A percentile compares a stretch with the other conserved stretches of the same genome.
These are phyloP conservation scores for Colletotrichum sp. DNA, from an alignment of 2,329 filamentous ascomycete species.

Conservation along the genomic window DNA sequence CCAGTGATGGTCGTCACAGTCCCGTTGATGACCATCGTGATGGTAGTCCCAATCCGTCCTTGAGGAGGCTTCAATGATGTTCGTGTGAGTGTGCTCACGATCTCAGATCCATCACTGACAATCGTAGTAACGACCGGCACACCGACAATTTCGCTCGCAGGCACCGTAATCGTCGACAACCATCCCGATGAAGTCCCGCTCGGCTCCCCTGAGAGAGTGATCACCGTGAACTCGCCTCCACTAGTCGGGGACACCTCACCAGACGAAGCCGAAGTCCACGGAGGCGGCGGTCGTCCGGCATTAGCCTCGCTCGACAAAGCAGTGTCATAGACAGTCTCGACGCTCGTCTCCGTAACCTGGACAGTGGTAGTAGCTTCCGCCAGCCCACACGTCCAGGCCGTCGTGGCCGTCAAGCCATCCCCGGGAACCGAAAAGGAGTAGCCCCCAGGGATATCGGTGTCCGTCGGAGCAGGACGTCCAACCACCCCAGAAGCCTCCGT, in stretches of 20 bases:
- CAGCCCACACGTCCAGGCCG: not conserved
- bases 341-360: constrained; percentile 1
- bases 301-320: not conserved
- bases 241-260: not conserved
- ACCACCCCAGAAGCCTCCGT: not conserved
- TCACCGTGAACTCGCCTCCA: not conserved
- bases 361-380: not conserved
- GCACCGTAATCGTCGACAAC: not conserved
- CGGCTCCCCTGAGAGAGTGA: not conserved
- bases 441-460: not conserved
- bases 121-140: not conserved
- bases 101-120: not conserved
- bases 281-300: not conserved
- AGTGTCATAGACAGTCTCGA: not conserved
- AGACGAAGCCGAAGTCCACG: not conserved
- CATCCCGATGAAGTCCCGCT: not conserved
- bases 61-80: not conserved
- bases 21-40: not conserved
- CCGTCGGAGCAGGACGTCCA: not conserved
- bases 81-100: not conserved
- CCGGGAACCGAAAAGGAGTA: constrained; percentile 2
- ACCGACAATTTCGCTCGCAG: not conserved
- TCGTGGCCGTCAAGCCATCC: not conserved
- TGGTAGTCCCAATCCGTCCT: not conserved
- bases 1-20: not conserved